A percentile compares a stretch with the other conserved stretches of the same genome.
These are phyloP conservation scores for Apostasia shenzhenica DNA, from an alignment of 106 monocot species.

Conservation along the genomic window DNA sequence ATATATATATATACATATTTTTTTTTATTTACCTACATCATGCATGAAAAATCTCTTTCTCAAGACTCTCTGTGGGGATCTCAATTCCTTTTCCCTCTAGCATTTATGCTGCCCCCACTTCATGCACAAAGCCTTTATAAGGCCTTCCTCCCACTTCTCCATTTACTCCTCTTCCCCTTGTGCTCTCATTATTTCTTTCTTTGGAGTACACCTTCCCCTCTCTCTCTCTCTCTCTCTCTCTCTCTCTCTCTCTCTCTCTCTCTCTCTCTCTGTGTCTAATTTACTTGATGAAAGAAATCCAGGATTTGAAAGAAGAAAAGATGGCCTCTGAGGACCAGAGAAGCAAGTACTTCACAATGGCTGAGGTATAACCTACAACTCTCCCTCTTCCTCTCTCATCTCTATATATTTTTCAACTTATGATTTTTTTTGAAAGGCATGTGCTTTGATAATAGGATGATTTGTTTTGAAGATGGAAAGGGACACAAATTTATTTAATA, in stretches of 20 bases:
- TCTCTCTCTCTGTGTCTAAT: background rate
- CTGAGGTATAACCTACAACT: background rate
- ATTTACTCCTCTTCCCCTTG: no score
- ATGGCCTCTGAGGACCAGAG: background rate
- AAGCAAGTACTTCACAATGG: background rate
- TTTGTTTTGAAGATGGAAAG: background rate
- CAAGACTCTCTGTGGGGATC: no score
- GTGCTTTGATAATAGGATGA: no score
- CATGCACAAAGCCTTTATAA: background rate
- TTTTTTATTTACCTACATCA: no score
- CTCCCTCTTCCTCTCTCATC: no score
- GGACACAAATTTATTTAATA: background rate
- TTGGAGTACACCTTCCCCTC: no score
- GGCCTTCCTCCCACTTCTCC: background rate
- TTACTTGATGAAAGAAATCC: background rate
- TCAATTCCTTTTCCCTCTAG: no score
- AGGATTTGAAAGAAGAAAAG: background rate
- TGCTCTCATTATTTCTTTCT: background rate
- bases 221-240: background rate
- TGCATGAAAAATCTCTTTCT: no score
- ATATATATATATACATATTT: no score
- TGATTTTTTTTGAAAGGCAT: background rate
- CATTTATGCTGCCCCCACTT: background rate
- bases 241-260: background rate
- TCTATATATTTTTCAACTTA: background rate